These are phyloP conservation scores for Stagonosporopsis rhizophila DNA, from an alignment of 2,329 filamentous ascomycete genomes.

Conservation along the genomic window DNA sequence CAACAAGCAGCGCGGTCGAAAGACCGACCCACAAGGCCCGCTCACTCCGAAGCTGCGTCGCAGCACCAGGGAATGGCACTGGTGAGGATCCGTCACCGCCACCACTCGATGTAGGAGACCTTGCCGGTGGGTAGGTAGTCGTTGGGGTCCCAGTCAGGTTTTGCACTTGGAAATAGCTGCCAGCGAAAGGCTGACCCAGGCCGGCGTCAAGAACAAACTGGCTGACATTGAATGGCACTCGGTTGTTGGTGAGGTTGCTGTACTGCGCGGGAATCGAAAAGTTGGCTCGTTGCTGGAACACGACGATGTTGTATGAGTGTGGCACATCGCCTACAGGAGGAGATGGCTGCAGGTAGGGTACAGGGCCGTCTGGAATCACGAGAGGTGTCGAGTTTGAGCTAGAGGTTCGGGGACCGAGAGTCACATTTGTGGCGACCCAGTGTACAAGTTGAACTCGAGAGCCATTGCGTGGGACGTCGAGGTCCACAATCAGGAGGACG, in stretches of 20 bases:
- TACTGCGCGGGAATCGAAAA: constrained; percentile 40
- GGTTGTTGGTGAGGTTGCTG: constrained; percentile 26
- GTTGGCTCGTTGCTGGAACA: constrained; percentile 36
- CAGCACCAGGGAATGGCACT: constrained; percentile 25
- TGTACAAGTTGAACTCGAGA: constrained; percentile 40
- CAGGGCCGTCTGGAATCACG: constrained; percentile 15
- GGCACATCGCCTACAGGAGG: constrained; percentile 40
- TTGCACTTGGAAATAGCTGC: constrained; percentile 51
- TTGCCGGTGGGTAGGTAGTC: constrained; percentile 29
- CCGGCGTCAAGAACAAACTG: constrained; percentile 45
- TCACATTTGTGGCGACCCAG: constrained; percentile 40
- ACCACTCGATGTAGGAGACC: constrained; percentile 13
- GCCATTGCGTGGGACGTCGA: constrained; percentile 40
- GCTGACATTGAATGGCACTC: constrained; percentile 46
- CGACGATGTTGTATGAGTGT: constrained; percentile 39
- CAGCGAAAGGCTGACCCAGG: constrained; percentile 41
- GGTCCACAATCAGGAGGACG: constrained; percentile 41
- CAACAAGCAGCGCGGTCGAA: constrained; percentile 26
- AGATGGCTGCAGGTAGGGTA: constrained; percentile 31
- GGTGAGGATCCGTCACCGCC: constrained; percentile 10
- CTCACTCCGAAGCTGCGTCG: constrained; percentile 16
- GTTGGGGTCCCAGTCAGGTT: constrained; percentile 35
- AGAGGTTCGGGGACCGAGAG: constrained; percentile 18
- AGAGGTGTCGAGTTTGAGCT: constrained; percentile 15
- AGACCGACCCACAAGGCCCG: constrained; percentile 24